These are phyloP conservation scores for Solanum piurae DNA, from an alignment of 257 asterid species.

Conservation along the genomic window DNA sequence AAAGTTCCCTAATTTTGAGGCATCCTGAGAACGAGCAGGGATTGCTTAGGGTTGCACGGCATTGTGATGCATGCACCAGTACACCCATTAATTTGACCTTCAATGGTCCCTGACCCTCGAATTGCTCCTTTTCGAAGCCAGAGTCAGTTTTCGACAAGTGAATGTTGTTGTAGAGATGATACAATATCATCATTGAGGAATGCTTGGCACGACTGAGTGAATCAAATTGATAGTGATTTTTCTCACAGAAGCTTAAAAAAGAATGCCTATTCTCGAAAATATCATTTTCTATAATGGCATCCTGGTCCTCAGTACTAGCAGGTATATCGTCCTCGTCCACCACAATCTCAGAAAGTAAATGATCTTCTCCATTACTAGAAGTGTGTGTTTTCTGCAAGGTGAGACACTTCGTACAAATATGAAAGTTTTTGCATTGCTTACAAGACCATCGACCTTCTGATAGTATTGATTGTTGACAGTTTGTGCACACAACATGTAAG, in stretches of 20 bases:
- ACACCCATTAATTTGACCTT: conserved; percentile 14
- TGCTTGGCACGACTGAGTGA: conserved; percentile 66
- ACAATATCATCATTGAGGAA: conserved; percentile 75
- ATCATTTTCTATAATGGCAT: conserved; percentile 28
- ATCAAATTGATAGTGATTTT: conserved; percentile 48
- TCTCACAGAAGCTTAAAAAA: conserved; percentile 56
- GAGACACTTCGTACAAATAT: conserved; percentile 45
- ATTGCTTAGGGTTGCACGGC: conserved; percentile 11
- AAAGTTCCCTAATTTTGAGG: conserved; percentile 9
- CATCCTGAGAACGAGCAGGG: conserved; percentile 31
- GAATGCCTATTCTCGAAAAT: conserved; percentile 40
- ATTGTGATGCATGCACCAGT: conserved; percentile 33
- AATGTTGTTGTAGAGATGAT: conserved; percentile 32
- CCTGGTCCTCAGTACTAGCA: conserved; percentile 34
- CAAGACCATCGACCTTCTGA: conserved; percentile 50
- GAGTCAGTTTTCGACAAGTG: not conserved
- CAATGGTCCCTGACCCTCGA: not conserved
- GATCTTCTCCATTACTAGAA: conserved; percentile 34
- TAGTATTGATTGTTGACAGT: conserved; percentile 38
- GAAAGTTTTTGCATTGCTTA: conserved; percentile 38
- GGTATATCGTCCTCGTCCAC: conserved; percentile 17
- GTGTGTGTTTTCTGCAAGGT: conserved; percentile 25
- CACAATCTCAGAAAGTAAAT: conserved; percentile 35
- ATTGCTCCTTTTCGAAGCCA: not conserved
- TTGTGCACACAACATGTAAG: conserved; percentile 42